phyloP scores from a whole-genome alignment of 805 yeast genomes.

The Jamesozyma rosinii region DNA sequence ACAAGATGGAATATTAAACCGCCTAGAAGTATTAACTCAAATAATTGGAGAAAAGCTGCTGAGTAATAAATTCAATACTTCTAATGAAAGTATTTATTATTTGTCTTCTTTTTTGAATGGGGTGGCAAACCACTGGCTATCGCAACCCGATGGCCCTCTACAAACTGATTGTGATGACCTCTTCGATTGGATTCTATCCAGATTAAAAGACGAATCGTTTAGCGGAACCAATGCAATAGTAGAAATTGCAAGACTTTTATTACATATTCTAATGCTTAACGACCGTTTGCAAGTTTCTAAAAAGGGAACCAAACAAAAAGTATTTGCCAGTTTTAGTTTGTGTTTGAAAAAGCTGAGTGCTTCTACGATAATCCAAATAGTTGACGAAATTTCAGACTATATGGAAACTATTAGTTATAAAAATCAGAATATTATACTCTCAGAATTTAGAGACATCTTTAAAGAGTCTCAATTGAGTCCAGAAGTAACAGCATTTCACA shows the following conservation, averaged over 20 bases:
- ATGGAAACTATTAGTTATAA: slow-evolving; percentile 18
- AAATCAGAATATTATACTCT: slow-evolving; percentile 24
- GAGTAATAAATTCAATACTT: slow-evolving; percentile 15
- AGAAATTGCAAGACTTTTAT: slow-evolving; percentile 29
- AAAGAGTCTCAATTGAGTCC: slow-evolving; percentile 17
- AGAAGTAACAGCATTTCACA: slow-evolving; percentile 24
- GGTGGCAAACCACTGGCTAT: slow-evolving; percentile 23
- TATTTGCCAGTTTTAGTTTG: slow-evolving; percentile 16
- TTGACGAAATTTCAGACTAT: slow-evolving; percentile 12
- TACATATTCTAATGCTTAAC: slow-evolving; percentile 25
- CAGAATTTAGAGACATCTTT: slow-evolving; percentile 20
- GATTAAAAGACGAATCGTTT: slow-evolving; percentile 36
- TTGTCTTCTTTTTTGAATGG: slow-evolving; percentile 15
- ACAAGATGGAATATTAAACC: neutral
- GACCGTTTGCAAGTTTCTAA: slow-evolving; percentile 15
- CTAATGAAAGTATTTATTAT: slow-evolving; percentile 11
- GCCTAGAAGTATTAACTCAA: slow-evolving; percentile 12
- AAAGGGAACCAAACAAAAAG: slow-evolving; percentile 23
- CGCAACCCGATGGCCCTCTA: slow-evolving; percentile 17
- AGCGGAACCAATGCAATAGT: slow-evolving; percentile 31
- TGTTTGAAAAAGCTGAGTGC: slow-evolving; percentile 15
- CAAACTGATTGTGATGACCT: slow-evolving; percentile 41
- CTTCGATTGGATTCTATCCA: slow-evolving; percentile 35
- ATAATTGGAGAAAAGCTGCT: slow-evolving; percentile 20
- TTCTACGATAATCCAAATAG: slow-evolving; percentile 3